Evolutionary conservation across 1,284 basidiomycete genomes (phyloP), one percentile per base, ranked within the genome.

Genomic region (Irpex sp.): DNA sequence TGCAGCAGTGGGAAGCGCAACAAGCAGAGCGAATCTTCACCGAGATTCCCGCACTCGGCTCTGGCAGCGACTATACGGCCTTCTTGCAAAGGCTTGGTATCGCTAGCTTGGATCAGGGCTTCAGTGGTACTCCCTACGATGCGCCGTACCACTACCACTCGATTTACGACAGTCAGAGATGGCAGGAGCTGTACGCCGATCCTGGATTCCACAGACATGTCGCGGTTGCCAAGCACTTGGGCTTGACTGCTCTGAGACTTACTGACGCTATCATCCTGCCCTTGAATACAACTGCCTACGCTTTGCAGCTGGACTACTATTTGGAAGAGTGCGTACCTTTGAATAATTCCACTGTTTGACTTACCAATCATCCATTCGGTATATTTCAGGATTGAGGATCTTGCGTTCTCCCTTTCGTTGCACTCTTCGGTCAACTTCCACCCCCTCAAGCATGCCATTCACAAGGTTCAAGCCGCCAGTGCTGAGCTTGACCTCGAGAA

Each of bases 41-140:
- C n/a, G 57, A 48, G 9, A 70, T 85, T 56, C 65, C 62, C 0
- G 76, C 78, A 5, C 72, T 86, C 4, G 84, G 85, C 44, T 85
- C 84, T n/a, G 85, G 92, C 31, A 89, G 82, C 62, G 92, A 94
- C 74, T 94, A 81, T 70, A 93, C 93, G 8, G 90, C 93, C n/a
- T 97, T 93, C 75, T 74, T 90, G 68, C 87, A 90, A 70, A 77
- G 79, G 58, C 74, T 85, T 61, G 84, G 84, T 83, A 75, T 86
- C 59, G 79, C 86, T 19, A 84, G 84, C 65, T 73, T 79, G 51
- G 78, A 87, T 67, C 77, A 82, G 57, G 84, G 84, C 4, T 89
- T 88, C 67, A 69, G 72, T 1, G 70, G 71, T 4, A 80, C 81
- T 26, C 71, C 71, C 15, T 74, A 75, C 56, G 89, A 91, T 69